Evolutionary conservation across 176 grass and related monocot species (phyloP).

Genomic region (Alloteropsis semialata): DNA sequence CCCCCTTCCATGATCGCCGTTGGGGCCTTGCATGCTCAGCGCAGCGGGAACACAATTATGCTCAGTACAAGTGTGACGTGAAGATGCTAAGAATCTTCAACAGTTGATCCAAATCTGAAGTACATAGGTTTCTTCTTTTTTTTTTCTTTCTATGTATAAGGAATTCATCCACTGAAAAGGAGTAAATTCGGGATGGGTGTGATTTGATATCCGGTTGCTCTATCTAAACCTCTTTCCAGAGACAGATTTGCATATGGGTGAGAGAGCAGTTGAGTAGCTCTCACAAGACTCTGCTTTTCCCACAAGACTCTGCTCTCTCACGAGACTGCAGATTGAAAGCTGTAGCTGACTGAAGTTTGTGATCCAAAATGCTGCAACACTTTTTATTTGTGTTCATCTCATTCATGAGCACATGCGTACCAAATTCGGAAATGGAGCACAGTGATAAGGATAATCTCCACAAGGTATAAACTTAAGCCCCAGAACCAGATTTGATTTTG

Average conservation of each 20-base stretch:
- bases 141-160: neutral
- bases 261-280: neutral
- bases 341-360: neutral
- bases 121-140: neutral
- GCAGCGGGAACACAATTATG: constrained; percentile 19
- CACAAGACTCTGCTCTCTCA: no score
- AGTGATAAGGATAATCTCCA: neutral
- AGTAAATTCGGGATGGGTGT: neutral
- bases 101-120: constrained; percentile 26
- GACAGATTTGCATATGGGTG: neutral
- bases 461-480: neutral
- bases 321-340: neutral
- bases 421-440: neutral
- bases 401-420: neutral
- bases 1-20: constrained; percentile 19
- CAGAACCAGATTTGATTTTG: neutral
- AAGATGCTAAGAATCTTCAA: constrained; percentile 25
- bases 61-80: constrained; percentile 5
- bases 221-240: neutral
- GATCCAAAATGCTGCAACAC: neutral
- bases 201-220: neutral
- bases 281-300: no score
- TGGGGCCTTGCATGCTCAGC: constrained; percentile 13
- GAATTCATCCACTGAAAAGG: neutral
- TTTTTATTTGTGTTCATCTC: neutral